These are phyloP conservation scores for Gracilaria gracilis DNA, from an alignment of 23 red algal genomes.

Conservation along the genomic window DNA sequence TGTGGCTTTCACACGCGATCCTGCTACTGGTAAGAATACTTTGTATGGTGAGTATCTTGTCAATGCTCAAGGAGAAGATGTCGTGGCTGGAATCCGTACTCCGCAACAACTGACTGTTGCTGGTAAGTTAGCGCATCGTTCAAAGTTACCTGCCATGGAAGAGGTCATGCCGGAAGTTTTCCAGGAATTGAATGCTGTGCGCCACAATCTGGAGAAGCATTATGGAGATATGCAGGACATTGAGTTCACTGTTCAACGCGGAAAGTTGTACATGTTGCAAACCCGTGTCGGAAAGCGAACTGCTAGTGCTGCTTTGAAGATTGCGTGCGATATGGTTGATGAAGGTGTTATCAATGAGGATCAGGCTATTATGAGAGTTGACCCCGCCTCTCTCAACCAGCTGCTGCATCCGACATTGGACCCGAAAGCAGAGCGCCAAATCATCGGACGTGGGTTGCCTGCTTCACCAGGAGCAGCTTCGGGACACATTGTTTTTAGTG, in stretches of 20 bases:
- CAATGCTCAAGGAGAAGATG: conserved; percentile 77
- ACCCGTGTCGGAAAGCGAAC: conserved; percentile 65
- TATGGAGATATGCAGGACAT: conserved; percentile 75
- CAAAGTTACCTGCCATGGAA: conserved; percentile 62
- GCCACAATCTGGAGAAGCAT: conserved; percentile 58
- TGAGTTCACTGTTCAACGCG: conserved; percentile 62
- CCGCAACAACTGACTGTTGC: conserved; percentile 60
- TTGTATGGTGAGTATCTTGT: conserved; percentile 77
- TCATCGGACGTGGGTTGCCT: conserved; percentile 41
- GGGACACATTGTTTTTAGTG: conserved; percentile 48
- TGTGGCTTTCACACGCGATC: conserved; percentile 69
- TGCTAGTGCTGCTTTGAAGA: conserved; percentile 69
- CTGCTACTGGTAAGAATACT: conserved; percentile 54
- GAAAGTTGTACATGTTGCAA: conserved; percentile 65
- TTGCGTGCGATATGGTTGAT: conserved; percentile 67
- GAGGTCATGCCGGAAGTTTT: conserved; percentile 56
- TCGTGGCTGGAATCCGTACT: conserved; percentile 73
- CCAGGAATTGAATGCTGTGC: conserved; percentile 51
- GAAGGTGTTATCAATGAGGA: conserved; percentile 68
- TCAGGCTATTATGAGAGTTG: conserved; percentile 62
- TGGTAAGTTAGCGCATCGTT: conserved; percentile 37
- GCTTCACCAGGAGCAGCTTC: conserved; percentile 66
- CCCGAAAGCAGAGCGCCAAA: conserved; percentile 22
- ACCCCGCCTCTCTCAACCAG: conserved; percentile 48
- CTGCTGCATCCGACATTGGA: conserved; percentile 54